A percentile compares a stretch with the other conserved stretches of the same genome.
Evolutionary conservation across 108 stramenopile species (phyloP).

Genomic region (Parmales sp.): DNA sequence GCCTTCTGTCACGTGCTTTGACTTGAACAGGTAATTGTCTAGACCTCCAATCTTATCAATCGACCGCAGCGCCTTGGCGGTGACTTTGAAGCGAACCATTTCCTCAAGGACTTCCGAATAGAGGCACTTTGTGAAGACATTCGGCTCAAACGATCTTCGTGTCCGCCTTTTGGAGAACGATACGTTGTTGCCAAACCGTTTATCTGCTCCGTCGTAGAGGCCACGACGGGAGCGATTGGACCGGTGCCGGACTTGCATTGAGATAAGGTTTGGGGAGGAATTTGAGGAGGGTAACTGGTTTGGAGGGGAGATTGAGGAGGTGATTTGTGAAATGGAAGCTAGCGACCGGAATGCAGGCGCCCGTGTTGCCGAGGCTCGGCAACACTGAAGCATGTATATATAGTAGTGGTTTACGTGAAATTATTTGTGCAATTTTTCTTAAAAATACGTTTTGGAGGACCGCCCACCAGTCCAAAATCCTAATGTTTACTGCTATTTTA

Average conservation of each 20-base stretch:
- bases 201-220: constrained; percentile 67
- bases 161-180: constrained; percentile 61
- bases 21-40: constrained; percentile 66
- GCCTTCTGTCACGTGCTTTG: constrained; percentile 41
- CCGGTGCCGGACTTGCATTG: constrained; percentile 32
- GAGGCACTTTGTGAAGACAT: constrained; percentile 52
- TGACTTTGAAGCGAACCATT: constrained; percentile 69
- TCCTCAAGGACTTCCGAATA: constrained; percentile 71
- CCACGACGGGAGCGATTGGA: constrained; percentile 65
- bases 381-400: no score
- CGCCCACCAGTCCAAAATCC: no score
- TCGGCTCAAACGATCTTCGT: constrained; percentile 68
- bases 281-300: not conserved
- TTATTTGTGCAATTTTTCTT: no score
- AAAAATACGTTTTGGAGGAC: no score
- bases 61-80: constrained; percentile 51
- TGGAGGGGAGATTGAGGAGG: not conserved
- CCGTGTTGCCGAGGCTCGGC: no score
- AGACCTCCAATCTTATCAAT: constrained; percentile 74
- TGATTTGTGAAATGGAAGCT: not conserved
- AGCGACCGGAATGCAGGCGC: no score
- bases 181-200: constrained; percentile 63
- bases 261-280: not conserved
- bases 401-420: no score
- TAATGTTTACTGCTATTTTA: no score